Base-by-base conservation (phyloP, 78 protist genomes). In the slime mould (Dictyostelium discoideum) region DNA sequence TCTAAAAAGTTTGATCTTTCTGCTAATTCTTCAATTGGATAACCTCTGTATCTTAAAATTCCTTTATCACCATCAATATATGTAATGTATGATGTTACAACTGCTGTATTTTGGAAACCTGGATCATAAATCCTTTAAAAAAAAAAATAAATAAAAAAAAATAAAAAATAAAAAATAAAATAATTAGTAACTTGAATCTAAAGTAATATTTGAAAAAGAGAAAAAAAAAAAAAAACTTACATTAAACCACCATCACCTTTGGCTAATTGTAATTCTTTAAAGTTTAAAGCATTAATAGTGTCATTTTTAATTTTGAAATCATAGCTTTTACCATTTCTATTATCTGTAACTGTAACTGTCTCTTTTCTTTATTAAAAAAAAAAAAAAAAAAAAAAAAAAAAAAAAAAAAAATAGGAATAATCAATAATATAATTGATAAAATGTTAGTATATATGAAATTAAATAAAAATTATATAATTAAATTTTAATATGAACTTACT, bases 21-120 rank as follows among this genome's bases (percentile, higher is more conserved):
- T 22, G 96, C 97, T 32, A 96, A 92, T 65, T 96, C 92, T 74
- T 96, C 97, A 84, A 96, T 96, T 57, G 97, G 96, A 63, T 85
- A 92, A 48, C 97, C 97, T 77, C 96, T 72, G 72, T 93, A 93
- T 24, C 74, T 29, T 40, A 93, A 44, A 67, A 93, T 93, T 29
- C 96, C 96, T 48, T 87, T 93, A 22, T 93, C 96, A 48, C 96
- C 96, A 87, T 93, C 96, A 60, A 93, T 93, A 67, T 87, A 93
- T 18, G 92, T 82, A 69, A 93, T 93, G 24, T 69, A 37, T 50
- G 92, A 85, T 73, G 79, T 93, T 16, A 79, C 83, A 57, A 85
- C 87, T 40, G 94, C 92, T 26, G 96, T 93, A 69, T 93, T 93
- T 67, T 85, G 81, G 46, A 73, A 93, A 32, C 89, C 96, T 57